These are phyloP conservation scores for Diospyros lotus DNA, from an alignment of 148 eudicot genomes.

Conservation along the genomic window DNA sequence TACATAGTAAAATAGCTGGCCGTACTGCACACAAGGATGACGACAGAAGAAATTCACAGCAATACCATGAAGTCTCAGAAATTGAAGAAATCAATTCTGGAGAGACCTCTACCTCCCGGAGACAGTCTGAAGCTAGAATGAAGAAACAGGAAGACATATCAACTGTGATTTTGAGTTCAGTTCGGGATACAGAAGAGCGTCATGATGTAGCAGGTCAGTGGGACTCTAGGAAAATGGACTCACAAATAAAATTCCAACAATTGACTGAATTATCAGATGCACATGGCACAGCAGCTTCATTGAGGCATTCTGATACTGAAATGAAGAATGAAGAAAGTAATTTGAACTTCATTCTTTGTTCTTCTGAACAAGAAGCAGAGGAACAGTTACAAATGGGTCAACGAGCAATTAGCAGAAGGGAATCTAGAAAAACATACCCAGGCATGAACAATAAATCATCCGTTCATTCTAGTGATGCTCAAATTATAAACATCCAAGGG, in stretches of 20 bases:
- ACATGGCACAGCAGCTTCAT: slow-evolving; percentile 22
- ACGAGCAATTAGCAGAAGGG: slow-evolving; percentile 21
- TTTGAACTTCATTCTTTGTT: slow-evolving; percentile 19
- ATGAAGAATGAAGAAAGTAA: slow-evolving; percentile 29
- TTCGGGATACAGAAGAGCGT: slow-evolving; percentile 21
- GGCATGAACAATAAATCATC: slow-evolving; percentile 20
- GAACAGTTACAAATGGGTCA: slow-evolving; percentile 12
- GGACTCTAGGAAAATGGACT: slow-evolving; percentile 22
- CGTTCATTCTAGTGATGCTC: slow-evolving; percentile 13
- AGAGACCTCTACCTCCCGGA: slow-evolving; percentile 20
- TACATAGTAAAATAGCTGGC: slow-evolving; percentile 32
- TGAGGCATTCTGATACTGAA: slow-evolving; percentile 27
- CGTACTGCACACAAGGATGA: slow-evolving; percentile 23
- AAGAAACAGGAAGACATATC: slow-evolving; percentile 32
- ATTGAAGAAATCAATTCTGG: slow-evolving; percentile 20
- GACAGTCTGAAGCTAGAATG: slow-evolving; percentile 31
- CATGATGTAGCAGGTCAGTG: slow-evolving; percentile 21
- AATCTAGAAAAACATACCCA: slow-evolving; percentile 26
- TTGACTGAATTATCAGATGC: slow-evolving; percentile 21
- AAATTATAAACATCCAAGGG: slow-evolving; percentile 5
- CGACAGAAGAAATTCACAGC: slow-evolving; percentile 23
- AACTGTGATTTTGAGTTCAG: slow-evolving; percentile 19
- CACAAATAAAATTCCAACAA: slow-evolving; percentile 23
- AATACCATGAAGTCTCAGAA: slow-evolving; percentile 25
- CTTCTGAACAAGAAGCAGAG: slow-evolving; percentile 23